A percentile compares a stretch with the other conserved stretches of the same genome.
phyloP scores from a whole-genome alignment of 306 rosid genomes.

The Medicago arabica region DNA sequence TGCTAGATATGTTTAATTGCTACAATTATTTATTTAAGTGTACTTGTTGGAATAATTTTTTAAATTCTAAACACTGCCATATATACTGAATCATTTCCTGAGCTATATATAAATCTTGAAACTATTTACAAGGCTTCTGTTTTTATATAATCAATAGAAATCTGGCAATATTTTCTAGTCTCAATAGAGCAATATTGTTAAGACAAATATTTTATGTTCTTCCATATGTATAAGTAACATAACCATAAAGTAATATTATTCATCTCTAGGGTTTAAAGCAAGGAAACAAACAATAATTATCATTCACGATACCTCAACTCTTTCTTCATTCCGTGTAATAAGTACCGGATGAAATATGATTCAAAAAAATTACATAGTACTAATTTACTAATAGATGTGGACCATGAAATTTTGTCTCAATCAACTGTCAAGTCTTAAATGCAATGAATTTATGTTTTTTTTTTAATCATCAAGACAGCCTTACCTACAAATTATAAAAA shows the following conservation, averaged over 20 bases:
- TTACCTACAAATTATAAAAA: background rate
- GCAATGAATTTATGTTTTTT: background rate
- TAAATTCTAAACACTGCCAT: background rate
- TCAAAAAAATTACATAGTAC: slow-evolving; percentile 20
- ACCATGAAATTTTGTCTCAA: slow-evolving; percentile 19
- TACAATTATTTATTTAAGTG: background rate
- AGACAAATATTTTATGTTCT: slow-evolving; percentile 10
- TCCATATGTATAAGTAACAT: slow-evolving; percentile 4
- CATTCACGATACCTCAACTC: slow-evolving; percentile 4
- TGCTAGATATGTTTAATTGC: background rate
- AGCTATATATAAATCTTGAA: background rate
- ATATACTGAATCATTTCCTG: background rate
- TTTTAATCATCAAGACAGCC: background rate
- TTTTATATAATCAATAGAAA: background rate
- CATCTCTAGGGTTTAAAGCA: background rate
- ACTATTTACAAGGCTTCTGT: background rate
- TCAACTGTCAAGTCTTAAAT: slow-evolving; percentile 4
- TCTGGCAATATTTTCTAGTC: background rate
- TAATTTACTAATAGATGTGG: slow-evolving; percentile 14
- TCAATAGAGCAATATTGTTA: slow-evolving; percentile 10
- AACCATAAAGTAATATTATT: background rate
- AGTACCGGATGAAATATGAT: slow-evolving; percentile 23
- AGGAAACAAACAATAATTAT: slow-evolving; percentile 15
- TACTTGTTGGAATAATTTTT: background rate
- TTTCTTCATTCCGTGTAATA: slow-evolving; percentile 11